phyloP scores from a whole-genome alignment of 2,329 filamentous ascomycete genomes.

The Emericellopsis atlantica region DNA sequence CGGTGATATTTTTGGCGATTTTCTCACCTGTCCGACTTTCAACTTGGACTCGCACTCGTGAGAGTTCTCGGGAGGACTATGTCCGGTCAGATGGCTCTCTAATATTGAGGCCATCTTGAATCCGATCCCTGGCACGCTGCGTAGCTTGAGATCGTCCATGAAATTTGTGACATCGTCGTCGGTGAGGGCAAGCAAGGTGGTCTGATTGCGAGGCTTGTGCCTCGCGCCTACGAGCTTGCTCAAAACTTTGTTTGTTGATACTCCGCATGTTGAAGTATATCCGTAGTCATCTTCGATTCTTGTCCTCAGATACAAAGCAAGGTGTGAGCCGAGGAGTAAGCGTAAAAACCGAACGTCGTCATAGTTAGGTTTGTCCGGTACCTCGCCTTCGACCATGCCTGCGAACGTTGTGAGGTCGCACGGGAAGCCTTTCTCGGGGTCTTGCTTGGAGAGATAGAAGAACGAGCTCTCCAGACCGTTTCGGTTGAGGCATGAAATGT shows the following conservation, averaged over 20 bases:
- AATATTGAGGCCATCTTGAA: constrained; percentile 43
- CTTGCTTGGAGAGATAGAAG: constrained; percentile 60
- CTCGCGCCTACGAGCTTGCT: constrained; percentile 74
- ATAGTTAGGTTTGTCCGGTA: constrained; percentile 10
- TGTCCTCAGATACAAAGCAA: constrained; percentile 61
- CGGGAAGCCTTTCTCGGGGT: constrained; percentile 68
- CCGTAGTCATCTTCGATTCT: constrained; percentile 64
- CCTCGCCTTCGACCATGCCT: constrained; percentile 39
- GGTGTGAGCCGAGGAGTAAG: constrained; percentile 66
- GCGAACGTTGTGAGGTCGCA: constrained; percentile 61
- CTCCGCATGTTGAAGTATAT: constrained; percentile 78
- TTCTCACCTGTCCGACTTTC: constrained; percentile 53
- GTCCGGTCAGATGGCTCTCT: constrained; percentile 39
- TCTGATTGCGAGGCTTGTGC: constrained; percentile 82
- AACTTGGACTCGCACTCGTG: constrained; percentile 31
- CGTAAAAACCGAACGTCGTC: constrained; percentile 37
- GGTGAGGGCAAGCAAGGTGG: constrained; percentile 61
- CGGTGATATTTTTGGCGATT: constrained; percentile 48
- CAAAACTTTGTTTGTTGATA: constrained; percentile 77
- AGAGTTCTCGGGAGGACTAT: constrained; percentile 16
- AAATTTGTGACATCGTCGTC: constrained; percentile 48
- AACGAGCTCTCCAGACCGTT: constrained; percentile 56
- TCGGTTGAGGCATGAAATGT: constrained; percentile 56
- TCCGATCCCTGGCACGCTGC: constrained; percentile 76
- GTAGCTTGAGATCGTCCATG: constrained; percentile 62